Evolutionary conservation across 2,329 filamentous ascomycete species (phyloP).

Genomic region (Pyrenochaeta sp.): DNA sequence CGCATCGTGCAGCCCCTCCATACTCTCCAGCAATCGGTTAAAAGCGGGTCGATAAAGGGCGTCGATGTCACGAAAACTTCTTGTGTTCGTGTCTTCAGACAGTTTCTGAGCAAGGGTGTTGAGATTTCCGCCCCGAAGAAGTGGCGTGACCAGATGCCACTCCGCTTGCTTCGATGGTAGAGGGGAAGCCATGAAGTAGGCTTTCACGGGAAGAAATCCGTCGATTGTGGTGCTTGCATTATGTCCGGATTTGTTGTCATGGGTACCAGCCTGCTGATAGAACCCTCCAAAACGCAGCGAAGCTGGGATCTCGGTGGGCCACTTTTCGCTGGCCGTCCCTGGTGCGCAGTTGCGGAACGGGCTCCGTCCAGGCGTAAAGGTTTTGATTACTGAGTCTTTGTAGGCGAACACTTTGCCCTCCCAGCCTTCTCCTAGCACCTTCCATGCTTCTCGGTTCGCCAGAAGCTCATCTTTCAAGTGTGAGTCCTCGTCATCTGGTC

Average conservation of each 20-base stretch:
- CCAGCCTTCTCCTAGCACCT: slow-evolving; percentile 30
- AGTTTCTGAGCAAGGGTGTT: slow-evolving; percentile 16
- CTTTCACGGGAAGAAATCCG: slow-evolving; percentile 28
- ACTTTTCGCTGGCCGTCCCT: slow-evolving; percentile 13
- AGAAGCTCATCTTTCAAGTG: slow-evolving; percentile 27
- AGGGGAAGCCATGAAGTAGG: slow-evolving; percentile 23
- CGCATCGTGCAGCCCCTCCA: slow-evolving; percentile 36
- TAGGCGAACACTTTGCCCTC: slow-evolving; percentile 36
- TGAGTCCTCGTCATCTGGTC: slow-evolving; percentile 12
- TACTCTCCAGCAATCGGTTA: slow-evolving; percentile 29
- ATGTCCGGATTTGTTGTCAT: neutral
- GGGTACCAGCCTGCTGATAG: neutral
- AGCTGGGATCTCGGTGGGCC: slow-evolving; percentile 41
- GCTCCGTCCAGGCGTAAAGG: slow-evolving; percentile 31
- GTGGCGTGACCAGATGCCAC: slow-evolving; percentile 33
- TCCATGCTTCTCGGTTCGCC: slow-evolving; percentile 29
- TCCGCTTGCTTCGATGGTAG: slow-evolving; percentile 14
- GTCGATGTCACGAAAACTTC: slow-evolving; percentile 30
- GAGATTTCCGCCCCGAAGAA: slow-evolving; percentile 24
- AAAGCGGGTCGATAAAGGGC: slow-evolving; percentile 39
- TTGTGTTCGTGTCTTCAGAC: neutral
- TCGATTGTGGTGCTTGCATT: slow-evolving; percentile 1
- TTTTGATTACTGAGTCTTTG: slow-evolving; percentile 36
- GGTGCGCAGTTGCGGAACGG: slow-evolving; percentile 38
- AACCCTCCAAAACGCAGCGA: slow-evolving; percentile 28